Evolutionary conservation across 2,329 filamentous ascomycete species (phyloP).

Genomic region (Dactylellina drechsleri): DNA sequence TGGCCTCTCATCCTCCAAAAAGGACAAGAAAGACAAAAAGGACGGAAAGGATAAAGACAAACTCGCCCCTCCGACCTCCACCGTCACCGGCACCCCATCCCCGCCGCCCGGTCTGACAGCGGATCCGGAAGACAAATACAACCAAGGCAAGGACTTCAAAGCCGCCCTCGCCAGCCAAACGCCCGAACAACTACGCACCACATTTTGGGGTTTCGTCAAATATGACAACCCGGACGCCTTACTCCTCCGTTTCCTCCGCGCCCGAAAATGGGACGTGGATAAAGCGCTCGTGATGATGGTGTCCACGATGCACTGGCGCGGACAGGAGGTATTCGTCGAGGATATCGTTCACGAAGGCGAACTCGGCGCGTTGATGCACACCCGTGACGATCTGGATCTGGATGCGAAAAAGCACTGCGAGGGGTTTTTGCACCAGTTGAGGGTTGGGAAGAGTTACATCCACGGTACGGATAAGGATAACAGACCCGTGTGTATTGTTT

Average conservation of each 20-base stretch:
- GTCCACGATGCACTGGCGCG: constrained; percentile 91
- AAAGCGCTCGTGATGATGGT: constrained; percentile 94
- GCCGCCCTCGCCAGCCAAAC: constrained; percentile 79
- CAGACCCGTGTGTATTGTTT: constrained; percentile 85
- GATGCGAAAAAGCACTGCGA: constrained; percentile 72
- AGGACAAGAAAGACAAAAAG: constrained; percentile 66
- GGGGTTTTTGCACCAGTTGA: constrained; percentile 78
- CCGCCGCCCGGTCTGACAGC: constrained; percentile 60
- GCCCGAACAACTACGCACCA: constrained; percentile 79
- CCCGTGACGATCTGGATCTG: constrained; percentile 72
- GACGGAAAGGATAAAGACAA: constrained; percentile 29
- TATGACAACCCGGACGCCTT: constrained; percentile 91
- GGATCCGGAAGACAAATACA: constrained; percentile 87
- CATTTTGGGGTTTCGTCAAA: constrained; percentile 81
- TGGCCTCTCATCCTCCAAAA: constrained; percentile 65
- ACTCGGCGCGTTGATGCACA: constrained; percentile 67
- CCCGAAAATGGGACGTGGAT: constrained; percentile 95
- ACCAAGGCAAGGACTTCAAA: constrained; percentile 85
- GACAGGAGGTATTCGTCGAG: constrained; percentile 83
- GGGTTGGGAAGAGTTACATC: constrained; percentile 91
- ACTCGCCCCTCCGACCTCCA: constrained; percentile 23
- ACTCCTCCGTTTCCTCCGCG: constrained; percentile 81
- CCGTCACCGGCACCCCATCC: constrained; percentile 56
- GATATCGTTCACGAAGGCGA: constrained; percentile 85
- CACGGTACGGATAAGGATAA: constrained; percentile 87